Evolutionary conservation across 2,329 filamentous ascomycete species (phyloP), one percentile per base, ranked within the genome.

Genomic region (Beauveria brongniartii): DNA sequence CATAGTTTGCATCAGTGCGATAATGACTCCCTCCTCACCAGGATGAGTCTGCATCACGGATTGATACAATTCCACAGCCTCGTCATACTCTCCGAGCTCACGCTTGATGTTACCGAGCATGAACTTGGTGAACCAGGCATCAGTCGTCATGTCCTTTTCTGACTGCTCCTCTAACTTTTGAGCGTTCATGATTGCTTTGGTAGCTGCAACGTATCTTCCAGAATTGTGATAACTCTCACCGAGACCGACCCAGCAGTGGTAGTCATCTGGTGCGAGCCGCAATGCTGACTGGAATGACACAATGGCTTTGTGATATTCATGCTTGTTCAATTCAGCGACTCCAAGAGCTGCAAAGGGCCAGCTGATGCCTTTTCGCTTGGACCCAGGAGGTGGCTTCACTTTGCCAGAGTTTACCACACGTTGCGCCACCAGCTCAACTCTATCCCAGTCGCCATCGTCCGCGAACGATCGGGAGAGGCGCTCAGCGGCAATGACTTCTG

Each of bases 211-310:
- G 69, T 95, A 95, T 64, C 93, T 83, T 10, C 94, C 93, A 18
- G 92, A 96, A 67, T 90, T 94, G 71, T 97, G 89, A 69, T 99
- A 99, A 69, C 92, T 96, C 75, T 99, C 94, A n/a, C 93, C 94
- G 1, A 99, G 81, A 1, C 94, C 94, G 26, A 99, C 90, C 85
- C 93, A 99, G 0, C 91, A 96, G 74, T 99, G 89, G 69, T 97
- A 97, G 72, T 97, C 91, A 47, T 87, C 79, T 0, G 92, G 91
- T 2, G 86, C 84, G 53, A 96, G 90, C 58, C 93, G 83, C 40
- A 99, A 78, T 12, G 94, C 92, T 1, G 91, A 86, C 69, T 97
- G 90, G 72, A 97, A 99, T 0, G 91, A 96, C 9, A 93, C 87
- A 59, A 97, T 92, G 41, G 92, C 92, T 70, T 91, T 89, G 66